Evolutionary conservation across 345 rosid species (phyloP).

Genomic region (Dipteronia sinensis): DNA sequence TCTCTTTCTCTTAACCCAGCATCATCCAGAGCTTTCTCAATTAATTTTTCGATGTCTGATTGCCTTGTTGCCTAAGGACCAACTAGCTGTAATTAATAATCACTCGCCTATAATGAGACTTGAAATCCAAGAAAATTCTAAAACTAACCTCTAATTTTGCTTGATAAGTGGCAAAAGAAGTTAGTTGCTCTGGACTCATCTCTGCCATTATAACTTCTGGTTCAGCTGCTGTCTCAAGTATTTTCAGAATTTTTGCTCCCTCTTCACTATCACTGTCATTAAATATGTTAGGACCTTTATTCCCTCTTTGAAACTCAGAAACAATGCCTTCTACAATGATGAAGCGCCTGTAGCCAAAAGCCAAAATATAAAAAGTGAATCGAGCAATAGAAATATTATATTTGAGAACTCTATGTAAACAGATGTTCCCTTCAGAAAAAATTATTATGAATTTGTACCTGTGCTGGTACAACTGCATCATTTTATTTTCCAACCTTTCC

Average conservation of each 20-base stretch:
- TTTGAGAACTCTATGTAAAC: not conserved
- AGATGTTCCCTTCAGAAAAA: constrained; percentile 35
- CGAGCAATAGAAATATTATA: not conserved
- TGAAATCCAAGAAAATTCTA: constrained; percentile 18
- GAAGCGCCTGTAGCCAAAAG: constrained; percentile 60
- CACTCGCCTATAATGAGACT: constrained; percentile 14
- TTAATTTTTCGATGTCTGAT: constrained; percentile 58
- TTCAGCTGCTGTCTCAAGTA: constrained; percentile 85
- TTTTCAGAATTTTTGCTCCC: constrained; percentile 73
- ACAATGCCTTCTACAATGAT: constrained; percentile 63
- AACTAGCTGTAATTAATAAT: constrained; percentile 26
- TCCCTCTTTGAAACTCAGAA: constrained; percentile 62
- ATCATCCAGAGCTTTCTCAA: constrained; percentile 67
- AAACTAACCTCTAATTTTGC: constrained; percentile 70
- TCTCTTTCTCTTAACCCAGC: constrained; percentile 76
- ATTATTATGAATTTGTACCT: constrained; percentile 33
- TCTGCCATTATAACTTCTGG: constrained; percentile 95
- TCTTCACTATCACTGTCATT: constrained; percentile 67
- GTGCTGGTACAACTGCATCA: constrained; percentile 49
- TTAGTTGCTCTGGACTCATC: constrained; percentile 84
- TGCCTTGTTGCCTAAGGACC: constrained; percentile 65
- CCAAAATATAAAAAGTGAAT: not conserved
- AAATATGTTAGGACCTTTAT: constrained; percentile 37
- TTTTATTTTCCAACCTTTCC: constrained; percentile 74
- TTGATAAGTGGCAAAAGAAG: constrained; percentile 67